phyloP scores from a whole-genome alignment of 108 stramenopile genomes.

The Nitzschia putrida region DNA sequence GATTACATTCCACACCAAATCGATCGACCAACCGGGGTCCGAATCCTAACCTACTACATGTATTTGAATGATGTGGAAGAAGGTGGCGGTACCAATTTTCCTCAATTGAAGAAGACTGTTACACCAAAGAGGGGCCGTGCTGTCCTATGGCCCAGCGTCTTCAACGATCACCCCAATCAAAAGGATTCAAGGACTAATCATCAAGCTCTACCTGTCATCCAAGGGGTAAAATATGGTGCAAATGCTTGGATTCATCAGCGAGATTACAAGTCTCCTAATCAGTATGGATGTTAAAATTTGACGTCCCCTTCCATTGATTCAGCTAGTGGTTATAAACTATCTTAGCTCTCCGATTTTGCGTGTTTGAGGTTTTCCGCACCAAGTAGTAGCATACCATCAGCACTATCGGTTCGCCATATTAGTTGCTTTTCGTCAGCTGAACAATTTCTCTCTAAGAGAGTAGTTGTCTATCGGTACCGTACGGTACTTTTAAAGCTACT shows the following conservation, averaged over 20 bases:
- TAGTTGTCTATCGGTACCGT: too few species aligned
- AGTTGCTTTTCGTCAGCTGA: too few species aligned
- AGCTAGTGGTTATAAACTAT: too few species aligned
- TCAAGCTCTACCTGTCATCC: constrained; percentile 74
- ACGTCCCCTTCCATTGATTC: too few species aligned
- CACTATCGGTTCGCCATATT: too few species aligned
- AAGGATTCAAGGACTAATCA: constrained; percentile 74
- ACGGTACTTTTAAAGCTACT: too few species aligned
- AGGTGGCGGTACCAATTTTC: constrained; percentile 87
- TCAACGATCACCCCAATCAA: constrained; percentile 58
- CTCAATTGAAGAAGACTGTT: constrained; percentile 59
- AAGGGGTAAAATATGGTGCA: constrained; percentile 85
- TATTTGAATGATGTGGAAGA: constrained; percentile 86
- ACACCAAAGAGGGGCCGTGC: constrained; percentile 73
- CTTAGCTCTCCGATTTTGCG: too few species aligned
- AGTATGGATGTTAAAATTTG: not conserved
- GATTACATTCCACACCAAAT: constrained; percentile 45
- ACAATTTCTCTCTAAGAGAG: too few species aligned
- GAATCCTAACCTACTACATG: constrained; percentile 70
- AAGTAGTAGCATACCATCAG: too few species aligned
- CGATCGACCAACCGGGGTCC: constrained; percentile 57
- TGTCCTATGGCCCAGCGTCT: constrained; percentile 78
- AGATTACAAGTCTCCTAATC: constrained; percentile 51
- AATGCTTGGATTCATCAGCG: constrained; percentile 89
- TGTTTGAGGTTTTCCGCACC: too few species aligned